Evolutionary conservation across 495 filamentous ascomycete species (phyloP).

Genomic region (Penicillium paxilli): DNA sequence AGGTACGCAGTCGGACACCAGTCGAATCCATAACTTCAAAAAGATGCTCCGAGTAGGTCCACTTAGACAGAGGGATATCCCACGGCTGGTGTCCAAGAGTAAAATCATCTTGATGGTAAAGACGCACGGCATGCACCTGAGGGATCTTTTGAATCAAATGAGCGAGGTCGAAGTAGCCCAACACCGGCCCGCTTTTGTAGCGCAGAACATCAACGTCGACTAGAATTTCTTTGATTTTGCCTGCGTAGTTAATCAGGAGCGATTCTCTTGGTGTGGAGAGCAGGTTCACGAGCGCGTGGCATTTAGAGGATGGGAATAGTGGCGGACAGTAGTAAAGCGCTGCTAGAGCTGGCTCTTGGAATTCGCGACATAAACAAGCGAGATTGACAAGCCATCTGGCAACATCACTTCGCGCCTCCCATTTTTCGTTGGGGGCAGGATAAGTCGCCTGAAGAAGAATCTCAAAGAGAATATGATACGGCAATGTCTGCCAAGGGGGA

Average conservation of each 20-base stretch:
- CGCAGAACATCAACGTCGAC: slow-evolving; percentile 59
- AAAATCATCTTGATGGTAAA: slow-evolving; percentile 43
- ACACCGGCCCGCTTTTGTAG: slow-evolving; percentile 43
- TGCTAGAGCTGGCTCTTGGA: slow-evolving; percentile 73
- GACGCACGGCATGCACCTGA: slow-evolving; percentile 38
- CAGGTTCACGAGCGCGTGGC: slow-evolving; percentile 47
- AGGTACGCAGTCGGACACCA: slow-evolving; percentile 57
- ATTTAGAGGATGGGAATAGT: slow-evolving; percentile 50
- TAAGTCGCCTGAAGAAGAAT: slow-evolving; percentile 67
- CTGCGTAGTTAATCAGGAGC: slow-evolving; percentile 55
- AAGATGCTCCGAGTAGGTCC: slow-evolving; percentile 60
- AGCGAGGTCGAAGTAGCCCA: slow-evolving; percentile 48
- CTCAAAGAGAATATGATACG: slow-evolving; percentile 68
- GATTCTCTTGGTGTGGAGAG: slow-evolving; percentile 42
- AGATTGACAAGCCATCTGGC: slow-evolving; percentile 62
- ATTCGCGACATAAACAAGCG: slow-evolving; percentile 61
- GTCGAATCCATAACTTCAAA: slow-evolving; percentile 54
- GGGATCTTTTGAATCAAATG: slow-evolving; percentile 43
- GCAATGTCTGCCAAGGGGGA: slow-evolving; percentile 68
- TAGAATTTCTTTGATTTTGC: slow-evolving; percentile 68
- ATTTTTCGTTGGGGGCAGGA: slow-evolving; percentile 55
- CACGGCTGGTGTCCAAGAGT: slow-evolving; percentile 27
- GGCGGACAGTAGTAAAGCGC: slow-evolving; percentile 72
- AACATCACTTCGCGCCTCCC: slow-evolving; percentile 34
- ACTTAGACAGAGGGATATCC: slow-evolving; percentile 45